Evolutionary conservation across 176 grass and related monocot species (phyloP).

Genomic region (Themeda triandra): DNA sequence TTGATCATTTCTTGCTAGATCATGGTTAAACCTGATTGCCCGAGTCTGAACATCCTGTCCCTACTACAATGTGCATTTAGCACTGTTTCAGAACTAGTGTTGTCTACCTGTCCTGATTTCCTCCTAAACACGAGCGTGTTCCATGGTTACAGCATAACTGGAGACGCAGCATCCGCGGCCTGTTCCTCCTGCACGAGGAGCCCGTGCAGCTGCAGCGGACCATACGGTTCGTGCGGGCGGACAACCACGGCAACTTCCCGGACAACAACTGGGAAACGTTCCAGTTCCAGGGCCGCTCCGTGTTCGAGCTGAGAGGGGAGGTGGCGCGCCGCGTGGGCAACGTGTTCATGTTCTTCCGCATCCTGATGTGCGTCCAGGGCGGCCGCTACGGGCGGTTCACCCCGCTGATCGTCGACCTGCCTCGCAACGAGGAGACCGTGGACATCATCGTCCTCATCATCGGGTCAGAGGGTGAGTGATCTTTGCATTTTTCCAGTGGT

Average conservation of each 20-base stretch:
- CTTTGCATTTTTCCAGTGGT: not conserved
- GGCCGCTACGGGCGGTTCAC: not conserved
- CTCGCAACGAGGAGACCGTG: conserved; percentile 17
- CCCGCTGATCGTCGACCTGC: conserved; percentile 35
- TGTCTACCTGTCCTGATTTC: not conserved
- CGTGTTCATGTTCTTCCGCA: not conserved
- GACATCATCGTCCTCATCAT: not conserved
- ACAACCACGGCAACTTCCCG: not conserved
- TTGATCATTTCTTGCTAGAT: not conserved
- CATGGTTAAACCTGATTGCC: not conserved
- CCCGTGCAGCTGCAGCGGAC: not conserved
- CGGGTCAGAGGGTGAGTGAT: conserved; percentile 26
- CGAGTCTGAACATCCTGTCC: not conserved
- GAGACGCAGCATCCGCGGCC: not conserved
- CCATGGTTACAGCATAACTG: not conserved
- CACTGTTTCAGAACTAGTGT: not conserved
- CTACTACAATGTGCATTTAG: not conserved
- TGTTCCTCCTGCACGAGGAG: not conserved
- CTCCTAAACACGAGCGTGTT: not conserved
- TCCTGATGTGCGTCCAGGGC: conserved; percentile 12
- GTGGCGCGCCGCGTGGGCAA: not conserved
- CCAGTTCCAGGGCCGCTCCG: not conserved
- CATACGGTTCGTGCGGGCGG: not conserved
- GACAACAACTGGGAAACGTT: not conserved
- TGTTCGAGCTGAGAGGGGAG: not conserved